Evolutionary conservation across 176 grass and related monocot species (phyloP).

Genomic region (Saccharum officinarum): DNA sequence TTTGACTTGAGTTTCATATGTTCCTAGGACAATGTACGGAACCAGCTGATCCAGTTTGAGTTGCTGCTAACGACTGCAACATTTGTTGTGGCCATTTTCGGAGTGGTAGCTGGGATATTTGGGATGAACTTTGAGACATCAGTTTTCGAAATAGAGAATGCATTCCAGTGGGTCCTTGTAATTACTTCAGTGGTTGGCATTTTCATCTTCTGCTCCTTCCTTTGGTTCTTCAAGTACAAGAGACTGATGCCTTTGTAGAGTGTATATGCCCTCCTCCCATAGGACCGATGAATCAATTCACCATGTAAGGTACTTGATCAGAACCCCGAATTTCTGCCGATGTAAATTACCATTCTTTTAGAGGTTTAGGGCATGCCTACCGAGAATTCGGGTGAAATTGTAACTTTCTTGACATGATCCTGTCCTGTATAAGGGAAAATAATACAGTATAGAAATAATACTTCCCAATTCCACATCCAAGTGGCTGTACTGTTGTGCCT

Average conservation of each 20-base stretch:
- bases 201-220: constrained; percentile 76
- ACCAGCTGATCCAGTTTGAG: constrained; percentile 94
- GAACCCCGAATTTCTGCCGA: constrained; percentile 28
- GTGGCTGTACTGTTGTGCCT: neutral
- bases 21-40: constrained; percentile 85
- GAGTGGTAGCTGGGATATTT: constrained; percentile 84
- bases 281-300: neutral
- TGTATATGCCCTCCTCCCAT: constrained; percentile 11
- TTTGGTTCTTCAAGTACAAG: constrained; percentile 87
- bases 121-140: constrained; percentile 86
- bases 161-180: constrained; percentile 74
- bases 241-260: constrained; percentile 79
- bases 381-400: constrained; percentile 21
- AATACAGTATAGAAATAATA: constrained; percentile 23
- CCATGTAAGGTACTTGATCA: constrained; percentile 36
- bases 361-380: constrained; percentile 26
- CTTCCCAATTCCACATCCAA: neutral
- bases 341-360: constrained; percentile 60
- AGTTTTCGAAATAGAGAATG: constrained; percentile 59
- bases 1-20: neutral
- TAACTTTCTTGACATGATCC: constrained; percentile 1
- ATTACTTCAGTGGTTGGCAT: constrained; percentile 47
- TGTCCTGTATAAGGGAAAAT: constrained; percentile 4
- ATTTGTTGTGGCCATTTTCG: constrained; percentile 85
- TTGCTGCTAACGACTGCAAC: constrained; percentile 83